Base-by-base conservation (phyloP, 1,284 basidiomycete genomes). In the Athelia sp. region DNA sequence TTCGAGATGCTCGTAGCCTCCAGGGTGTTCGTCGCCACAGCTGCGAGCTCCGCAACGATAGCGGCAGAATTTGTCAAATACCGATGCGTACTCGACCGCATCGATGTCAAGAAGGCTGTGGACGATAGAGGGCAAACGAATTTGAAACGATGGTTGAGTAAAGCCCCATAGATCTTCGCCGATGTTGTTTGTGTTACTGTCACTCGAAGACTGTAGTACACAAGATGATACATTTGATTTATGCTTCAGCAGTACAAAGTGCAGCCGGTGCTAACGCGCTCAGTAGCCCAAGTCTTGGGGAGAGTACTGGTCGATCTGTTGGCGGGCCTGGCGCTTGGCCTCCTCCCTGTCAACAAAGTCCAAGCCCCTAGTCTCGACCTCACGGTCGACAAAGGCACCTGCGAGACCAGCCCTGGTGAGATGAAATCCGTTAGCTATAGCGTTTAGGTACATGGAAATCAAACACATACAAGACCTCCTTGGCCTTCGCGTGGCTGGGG, bases 121-220 rank as follows among this genome's bases (percentile, higher is more conserved):
- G 83, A 84, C 45, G 75, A 67, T 56, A 72, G 73, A 47, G 82
- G 81, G 2, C 83, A 88, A 58, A 77, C 81, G n/a, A 84, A 75
- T 56, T 63, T 91, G 50, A 87, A 78, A 62, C 87, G 85, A 59
- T 91, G 89, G 88, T 70, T 90, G 48, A 78, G 66, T 45, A 87
- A 81, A 56, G 74, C 75, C 8, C 65, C 65, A 35, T 73, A 52
- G 59, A 8, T 8, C 4, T 29, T 4, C 6, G 6, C 13, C 26
- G 26, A 29, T 6, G 26, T 29, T 29, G 26, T 4, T 29, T 4
- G 26, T 13, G 13, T 29, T 29, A n/a, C n/a, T n/a, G n/a, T n/a
- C n/a, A n/a, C n/a, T n/a, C n/a, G n/a, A n/a, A n/a, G n/a, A n/a
- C n/a, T n/a, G n/a, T n/a, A n/a, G n/a, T n/a, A n/a, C n/a, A n/a